Evolutionary conservation across 805 yeast species (phyloP).

Genomic region (Candida oleophila): DNA sequence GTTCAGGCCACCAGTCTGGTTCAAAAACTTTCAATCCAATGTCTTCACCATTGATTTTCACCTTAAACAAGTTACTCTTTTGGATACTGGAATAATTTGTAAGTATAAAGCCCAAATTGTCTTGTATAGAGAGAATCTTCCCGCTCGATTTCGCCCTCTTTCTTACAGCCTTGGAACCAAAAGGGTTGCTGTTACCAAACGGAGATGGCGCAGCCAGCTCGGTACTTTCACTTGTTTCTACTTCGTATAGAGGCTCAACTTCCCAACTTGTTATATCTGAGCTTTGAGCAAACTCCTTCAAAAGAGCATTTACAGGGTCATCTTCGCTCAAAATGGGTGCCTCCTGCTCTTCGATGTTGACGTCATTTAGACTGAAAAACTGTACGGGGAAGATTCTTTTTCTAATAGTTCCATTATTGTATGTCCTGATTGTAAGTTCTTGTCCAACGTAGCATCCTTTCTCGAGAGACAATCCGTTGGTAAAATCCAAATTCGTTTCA

Average conservation of each 20-base stretch:
- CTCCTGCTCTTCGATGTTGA: conserved; percentile 12
- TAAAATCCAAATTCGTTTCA: conserved; percentile 78
- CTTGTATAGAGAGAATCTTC: conserved; percentile 52
- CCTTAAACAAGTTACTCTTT: conserved; percentile 36
- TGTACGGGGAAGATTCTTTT: conserved; percentile 74
- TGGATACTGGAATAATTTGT: conserved; percentile 47
- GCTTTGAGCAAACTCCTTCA: conserved; percentile 9
- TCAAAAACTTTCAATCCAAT: conserved; percentile 51
- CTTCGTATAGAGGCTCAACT: conserved; percentile 16
- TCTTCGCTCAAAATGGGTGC: conserved; percentile 10
- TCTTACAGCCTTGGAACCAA: conserved; percentile 30
- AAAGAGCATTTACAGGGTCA: conserved; percentile 17
- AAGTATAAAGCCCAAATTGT: conserved; percentile 65
- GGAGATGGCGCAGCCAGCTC: conserved; percentile 13
- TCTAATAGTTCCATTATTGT: conserved; percentile 77
- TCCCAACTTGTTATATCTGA: conserved; percentile 11
- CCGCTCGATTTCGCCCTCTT: conserved; percentile 55
- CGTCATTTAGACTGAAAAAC: conserved; percentile 22
- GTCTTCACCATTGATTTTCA: conserved; percentile 19
- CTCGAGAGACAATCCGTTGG: conserved; percentile 77
- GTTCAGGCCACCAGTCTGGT: conserved; percentile 79
- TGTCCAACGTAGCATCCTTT: conserved; percentile 98
- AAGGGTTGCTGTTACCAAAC: conserved; percentile 34
- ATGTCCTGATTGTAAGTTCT: conserved; percentile 87
- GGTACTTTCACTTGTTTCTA: conserved; percentile 7